These are phyloP conservation scores for Cephaloascus fragrans DNA, from an alignment of 805 yeast species.

Conservation along the genomic window DNA sequence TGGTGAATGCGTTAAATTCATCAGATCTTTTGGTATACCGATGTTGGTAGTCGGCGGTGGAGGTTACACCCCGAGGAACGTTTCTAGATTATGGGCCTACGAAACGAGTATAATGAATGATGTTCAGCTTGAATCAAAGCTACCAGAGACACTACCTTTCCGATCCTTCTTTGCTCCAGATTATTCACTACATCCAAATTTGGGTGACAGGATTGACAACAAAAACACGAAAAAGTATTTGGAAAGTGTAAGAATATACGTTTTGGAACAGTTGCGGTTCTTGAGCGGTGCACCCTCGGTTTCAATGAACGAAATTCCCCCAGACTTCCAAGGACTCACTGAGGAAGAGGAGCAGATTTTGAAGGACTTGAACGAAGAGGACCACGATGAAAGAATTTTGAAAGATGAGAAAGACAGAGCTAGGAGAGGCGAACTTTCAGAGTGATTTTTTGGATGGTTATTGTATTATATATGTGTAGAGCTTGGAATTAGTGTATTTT, in stretches of 20 bases:
- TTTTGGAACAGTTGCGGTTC: constrained; percentile 72
- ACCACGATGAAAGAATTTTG: constrained; percentile 5
- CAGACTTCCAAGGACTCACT: constrained; percentile 36
- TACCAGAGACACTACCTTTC: constrained; percentile 67
- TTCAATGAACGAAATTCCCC: constrained; percentile 85
- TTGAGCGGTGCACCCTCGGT: constrained; percentile 92
- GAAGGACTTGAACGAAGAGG: constrained; percentile 25
- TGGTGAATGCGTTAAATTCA: constrained; percentile 88
- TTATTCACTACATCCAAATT: constrained; percentile 73
- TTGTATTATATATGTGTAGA: no score
- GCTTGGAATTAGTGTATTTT: no score
- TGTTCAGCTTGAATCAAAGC: constrained; percentile 31
- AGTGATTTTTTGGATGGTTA: no score
- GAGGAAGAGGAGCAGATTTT: constrained; percentile 30
- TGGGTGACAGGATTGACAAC: constrained; percentile 77
- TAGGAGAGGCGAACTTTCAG: not conserved
- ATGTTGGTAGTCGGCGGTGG: constrained; percentile 94
- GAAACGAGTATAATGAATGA: constrained; percentile 80
- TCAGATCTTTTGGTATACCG: constrained; percentile 84
- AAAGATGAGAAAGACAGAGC: not conserved
- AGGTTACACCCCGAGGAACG: constrained; percentile 95
- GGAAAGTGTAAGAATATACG: constrained; percentile 66
- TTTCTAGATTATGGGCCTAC: constrained; percentile 89
- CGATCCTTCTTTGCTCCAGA: constrained; percentile 86
- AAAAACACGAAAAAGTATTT: constrained; percentile 76